Base-by-base conservation (phyloP, 129 eudicot genomes). In the Ambrosia artemisiifolia region DNA sequence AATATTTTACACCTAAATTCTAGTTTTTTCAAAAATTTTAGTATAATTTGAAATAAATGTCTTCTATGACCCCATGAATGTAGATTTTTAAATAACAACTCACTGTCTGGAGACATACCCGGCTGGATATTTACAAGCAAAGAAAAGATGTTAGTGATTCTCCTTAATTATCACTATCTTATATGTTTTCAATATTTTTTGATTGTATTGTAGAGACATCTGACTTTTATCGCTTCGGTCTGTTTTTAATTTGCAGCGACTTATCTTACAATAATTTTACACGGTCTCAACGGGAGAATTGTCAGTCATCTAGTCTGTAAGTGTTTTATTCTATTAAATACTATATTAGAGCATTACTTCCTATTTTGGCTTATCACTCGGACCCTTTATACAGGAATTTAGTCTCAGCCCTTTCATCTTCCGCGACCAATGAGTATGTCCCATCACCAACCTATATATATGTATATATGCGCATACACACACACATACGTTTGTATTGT, bases 261-360 rank as follows among this genome's bases (percentile, higher is more conserved):
- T 20, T 88, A 64, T 88, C 97, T 0, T 88, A 88, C 86, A 91
- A 91, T 83, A 82, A 88, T 67, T 91, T 91, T 67, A 78, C 97
- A 11, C 35, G 32, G 51, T 19, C 79, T 67, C 13, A 70, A 33
- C 19, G 11, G 30, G 7, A 24, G 63, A 64, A 61, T 34, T 91
- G 95, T 70, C 82, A 78, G 76, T 46, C 80, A 40, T 75, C 92
- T 56, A 78, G 47, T 34, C 50, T 88, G 97, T 91, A 86, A 80
- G 92, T 46, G 6, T 2, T 54, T 42, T 18, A 48, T 30, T 17
- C 28, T 44, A 32, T 36, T 14, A 50, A 35, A 36, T 50, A 48
- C 20, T 17, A 7, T 20, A 40, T 61, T 9, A 57, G 17, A 69
- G 38, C 0, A 16, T 61, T 48, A 28, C 20, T 62, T 12, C 71